Evolutionary conservation across 2,329 filamentous ascomycete genomes (phyloP).

Genomic region (Fonsecaea pedrosoi): DNA sequence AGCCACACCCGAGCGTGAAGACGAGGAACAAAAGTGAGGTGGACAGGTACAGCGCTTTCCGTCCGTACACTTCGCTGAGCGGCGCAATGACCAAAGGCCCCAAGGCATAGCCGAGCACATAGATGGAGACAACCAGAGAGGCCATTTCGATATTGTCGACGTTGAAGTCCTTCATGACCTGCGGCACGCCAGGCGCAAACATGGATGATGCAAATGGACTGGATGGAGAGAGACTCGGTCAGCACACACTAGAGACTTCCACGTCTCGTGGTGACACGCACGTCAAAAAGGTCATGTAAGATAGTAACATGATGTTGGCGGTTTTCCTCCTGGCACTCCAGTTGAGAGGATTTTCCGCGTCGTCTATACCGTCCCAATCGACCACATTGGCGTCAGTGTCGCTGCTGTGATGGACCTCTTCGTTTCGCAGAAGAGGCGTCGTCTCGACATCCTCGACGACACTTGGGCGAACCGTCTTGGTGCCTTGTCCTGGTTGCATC

Average conservation of each 20-base stretch:
- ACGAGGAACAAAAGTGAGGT: conserved; percentile 66
- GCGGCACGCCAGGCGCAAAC: conserved; percentile 51
- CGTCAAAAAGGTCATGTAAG: conserved; percentile 42
- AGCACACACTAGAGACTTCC: too few species aligned
- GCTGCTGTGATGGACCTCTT: not conserved
- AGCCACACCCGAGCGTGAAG: conserved; percentile 69
- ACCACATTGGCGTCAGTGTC: not conserved
- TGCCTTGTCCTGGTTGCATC: too few species aligned
- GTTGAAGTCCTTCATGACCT: conserved; percentile 55
- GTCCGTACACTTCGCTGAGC: conserved; percentile 69
- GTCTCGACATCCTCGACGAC: not conserved
- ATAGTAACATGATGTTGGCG: conserved; percentile 55
- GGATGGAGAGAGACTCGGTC: too few species aligned
- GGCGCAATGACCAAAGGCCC: conserved; percentile 65
- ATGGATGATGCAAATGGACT: conserved; percentile 47
- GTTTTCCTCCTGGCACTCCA: conserved; percentile 59
- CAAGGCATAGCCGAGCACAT: conserved; percentile 64
- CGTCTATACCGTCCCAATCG: conserved; percentile 42
- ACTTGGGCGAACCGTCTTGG: too few species aligned
- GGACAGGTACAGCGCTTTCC: conserved; percentile 61
- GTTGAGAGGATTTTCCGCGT: conserved; percentile 61
- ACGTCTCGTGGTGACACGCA: not conserved
- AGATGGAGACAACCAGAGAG: conserved; percentile 66
- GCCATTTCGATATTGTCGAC: conserved; percentile 50
- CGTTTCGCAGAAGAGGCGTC: not conserved